phyloP scores from a whole-genome alignment of 257 asterid species.

The Scutellaria barbata region DNA sequence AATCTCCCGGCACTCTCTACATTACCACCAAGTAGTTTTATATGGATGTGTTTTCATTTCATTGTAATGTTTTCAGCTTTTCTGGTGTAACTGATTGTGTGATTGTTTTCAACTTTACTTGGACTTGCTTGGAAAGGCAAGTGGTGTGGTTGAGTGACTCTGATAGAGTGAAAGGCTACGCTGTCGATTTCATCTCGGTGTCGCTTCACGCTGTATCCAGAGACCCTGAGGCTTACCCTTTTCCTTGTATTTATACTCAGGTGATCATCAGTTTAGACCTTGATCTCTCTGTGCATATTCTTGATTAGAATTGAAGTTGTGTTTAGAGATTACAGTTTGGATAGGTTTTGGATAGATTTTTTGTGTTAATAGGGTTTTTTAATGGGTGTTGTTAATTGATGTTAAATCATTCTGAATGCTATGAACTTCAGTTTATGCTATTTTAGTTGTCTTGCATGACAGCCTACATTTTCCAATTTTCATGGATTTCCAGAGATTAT shows the following conservation, averaged over 20 bases:
- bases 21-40: constrained; percentile 66
- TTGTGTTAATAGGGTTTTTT: not conserved
- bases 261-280: constrained; percentile 36
- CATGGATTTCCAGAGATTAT: too few relatives aligned
- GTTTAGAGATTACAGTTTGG: constrained; percentile 8
- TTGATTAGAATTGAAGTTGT: not conserved
- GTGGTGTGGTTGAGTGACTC: constrained; percentile 91
- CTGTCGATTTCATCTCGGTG: constrained; percentile 74
- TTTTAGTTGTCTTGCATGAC: too few relatives aligned
- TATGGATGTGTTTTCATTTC: not conserved
- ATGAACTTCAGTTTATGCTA: too few relatives aligned
- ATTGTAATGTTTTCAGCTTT: not conserved
- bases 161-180: constrained; percentile 74
- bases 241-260: constrained; percentile 92
- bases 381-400: not conserved
- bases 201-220: constrained; percentile 93
- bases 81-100: not conserved
- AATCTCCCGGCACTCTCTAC: constrained; percentile 84
- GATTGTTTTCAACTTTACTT: constrained; percentile 31
- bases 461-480: too few relatives aligned
- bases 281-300: not conserved
- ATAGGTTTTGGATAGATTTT: not conserved
- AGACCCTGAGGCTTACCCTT: constrained; percentile 82
- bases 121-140: constrained; percentile 58
- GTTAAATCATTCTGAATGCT: too few relatives aligned